Base-by-base conservation (phyloP, 768 basidiomycete genomes). In the Agaricus sinodeliciosus region DNA sequence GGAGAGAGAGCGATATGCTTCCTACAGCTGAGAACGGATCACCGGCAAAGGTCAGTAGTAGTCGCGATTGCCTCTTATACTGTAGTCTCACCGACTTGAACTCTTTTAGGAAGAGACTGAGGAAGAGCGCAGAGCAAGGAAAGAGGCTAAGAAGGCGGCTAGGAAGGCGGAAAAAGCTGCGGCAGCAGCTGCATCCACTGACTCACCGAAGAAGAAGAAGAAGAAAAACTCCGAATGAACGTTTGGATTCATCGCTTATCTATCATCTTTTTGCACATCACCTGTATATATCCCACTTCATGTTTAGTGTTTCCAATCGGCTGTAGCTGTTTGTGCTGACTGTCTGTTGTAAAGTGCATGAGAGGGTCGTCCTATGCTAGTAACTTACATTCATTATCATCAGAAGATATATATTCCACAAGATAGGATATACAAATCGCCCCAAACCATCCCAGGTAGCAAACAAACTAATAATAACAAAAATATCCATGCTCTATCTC, bases 91-190 rank as follows among this genome's bases (percentile, higher is more conserved):
- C 54, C 19, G 19, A n/a, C 53, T 57, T 36, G 51, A 45, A 51
- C 37, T 16, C 37, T 15, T 51, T 39, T 45, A 81, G 62, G 80
- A 74, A 46, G 90, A 93, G 72, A 88, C 88, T 26, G 86, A 90
- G 67, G 87, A 85, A 56, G 88, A 93, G 67, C 79, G 81, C 55
- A 93, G 91, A 69, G 87, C 84, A 34, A 77, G 74, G 63, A 90
- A 84, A 69, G 84, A 84, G 71, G 87, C 85, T 2, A 74, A 74
- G 59, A 90, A 89, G 65, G 90, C 31, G 31, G 31, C 85, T 13
- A 57, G 57, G 31, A 91, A 91, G 67, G 75, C 73, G 12, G 67
- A 70, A 37, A 43, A 51, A 34, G 67, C 69, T 26, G 70, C 71
- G 15, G 74, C 71, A 9, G 50, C 47, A 41, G 47, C 27, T 7